Conservation (phyloP, 2,329 filamentous ascomycete genomes). For the Penicillium janthinellum region DNA sequence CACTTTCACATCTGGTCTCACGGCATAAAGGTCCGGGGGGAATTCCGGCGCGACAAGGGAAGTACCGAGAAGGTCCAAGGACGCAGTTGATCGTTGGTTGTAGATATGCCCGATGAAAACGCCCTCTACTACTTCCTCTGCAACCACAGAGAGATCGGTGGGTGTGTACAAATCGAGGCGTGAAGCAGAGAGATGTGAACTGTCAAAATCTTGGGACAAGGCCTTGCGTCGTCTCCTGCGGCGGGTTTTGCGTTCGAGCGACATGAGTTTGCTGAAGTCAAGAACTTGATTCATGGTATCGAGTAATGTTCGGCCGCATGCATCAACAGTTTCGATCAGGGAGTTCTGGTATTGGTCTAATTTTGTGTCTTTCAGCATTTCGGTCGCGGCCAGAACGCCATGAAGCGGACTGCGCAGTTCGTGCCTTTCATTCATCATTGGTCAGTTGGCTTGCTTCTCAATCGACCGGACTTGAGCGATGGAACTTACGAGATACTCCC, state of each 20-base stretch:
- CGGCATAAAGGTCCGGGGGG: background rate
- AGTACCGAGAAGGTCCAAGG: background rate
- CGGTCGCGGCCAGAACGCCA: constrained; percentile 49
- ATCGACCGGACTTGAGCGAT: background rate
- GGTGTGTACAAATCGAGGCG: constrained; percentile 7
- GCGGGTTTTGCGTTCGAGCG: constrained; percentile 14
- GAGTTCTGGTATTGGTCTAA: constrained; percentile 41
- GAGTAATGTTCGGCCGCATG: constrained; percentile 53
- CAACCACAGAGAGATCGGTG: constrained; percentile 28
- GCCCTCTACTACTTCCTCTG: constrained; percentile 29
- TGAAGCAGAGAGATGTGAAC: background rate
- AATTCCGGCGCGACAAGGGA: background rate
- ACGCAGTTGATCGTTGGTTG: constrained; percentile 4
- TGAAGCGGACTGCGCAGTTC: constrained; percentile 52
- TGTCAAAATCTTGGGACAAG: background rate
- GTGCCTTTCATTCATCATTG: constrained; percentile 30
- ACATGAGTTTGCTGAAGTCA: constrained; percentile 36
- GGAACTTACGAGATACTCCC: constrained; percentile 45
- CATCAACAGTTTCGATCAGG: constrained; percentile 50
- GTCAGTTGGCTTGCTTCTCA: background rate
- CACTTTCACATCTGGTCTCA: background rate
- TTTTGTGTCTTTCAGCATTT: constrained; percentile 50
- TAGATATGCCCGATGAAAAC: constrained; percentile 27
- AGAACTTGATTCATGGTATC: constrained; percentile 46
- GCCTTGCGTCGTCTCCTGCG: constrained; percentile 5